A percentile compares a stretch with the other conserved stretches of the same genome.
Evolutionary conservation across 2,329 filamentous ascomycete genomes (phyloP).

Genomic region (Fusarium oxysporum): DNA sequence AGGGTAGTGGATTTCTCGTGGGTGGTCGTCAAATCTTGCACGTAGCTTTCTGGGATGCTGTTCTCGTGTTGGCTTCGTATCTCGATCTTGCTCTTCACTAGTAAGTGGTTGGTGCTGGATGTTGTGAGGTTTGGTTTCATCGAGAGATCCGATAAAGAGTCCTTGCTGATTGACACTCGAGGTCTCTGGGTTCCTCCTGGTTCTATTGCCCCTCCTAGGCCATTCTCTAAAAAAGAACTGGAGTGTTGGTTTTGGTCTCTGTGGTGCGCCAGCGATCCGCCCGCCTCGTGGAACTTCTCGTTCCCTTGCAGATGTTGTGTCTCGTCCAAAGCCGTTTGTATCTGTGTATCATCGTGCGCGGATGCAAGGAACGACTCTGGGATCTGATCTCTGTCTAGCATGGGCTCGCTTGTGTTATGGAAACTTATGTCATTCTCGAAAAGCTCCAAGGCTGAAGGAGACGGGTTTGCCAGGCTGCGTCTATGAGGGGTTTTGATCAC

Average conservation of each 20-base stretch:
- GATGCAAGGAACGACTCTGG: not conserved
- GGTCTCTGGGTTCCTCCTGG: constrained; percentile 21
- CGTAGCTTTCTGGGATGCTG: constrained; percentile 3
- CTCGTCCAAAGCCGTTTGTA: not conserved
- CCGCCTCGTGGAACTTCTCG: not conserved
- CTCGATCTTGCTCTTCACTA: constrained; percentile 5
- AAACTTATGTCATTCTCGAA: constrained; percentile 50
- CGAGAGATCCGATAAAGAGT: constrained; percentile 5
- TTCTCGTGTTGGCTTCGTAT: constrained; percentile 1
- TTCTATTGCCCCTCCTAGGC: constrained; percentile 21
- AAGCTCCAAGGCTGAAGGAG: constrained; percentile 47
- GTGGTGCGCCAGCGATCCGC: not conserved
- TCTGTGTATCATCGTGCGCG: not conserved
- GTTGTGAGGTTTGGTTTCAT: not conserved
- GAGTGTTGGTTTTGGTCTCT: not conserved
- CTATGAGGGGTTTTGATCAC: constrained; percentile 52
- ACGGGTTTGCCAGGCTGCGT: constrained; percentile 38
- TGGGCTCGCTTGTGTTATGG: constrained; percentile 26
- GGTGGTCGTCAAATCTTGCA: constrained; percentile 24
- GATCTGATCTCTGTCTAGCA: not conserved
- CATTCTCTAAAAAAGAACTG: constrained; percentile 54
- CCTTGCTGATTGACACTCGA: constrained; percentile 13
- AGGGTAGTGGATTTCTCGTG: constrained; percentile 20
- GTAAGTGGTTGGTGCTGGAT: constrained; percentile 8
- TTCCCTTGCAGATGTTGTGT: constrained; percentile 5